phyloP scores from a whole-genome alignment of 225 moss, liverwort and hornwort species.

The Asterella californica region DNA sequence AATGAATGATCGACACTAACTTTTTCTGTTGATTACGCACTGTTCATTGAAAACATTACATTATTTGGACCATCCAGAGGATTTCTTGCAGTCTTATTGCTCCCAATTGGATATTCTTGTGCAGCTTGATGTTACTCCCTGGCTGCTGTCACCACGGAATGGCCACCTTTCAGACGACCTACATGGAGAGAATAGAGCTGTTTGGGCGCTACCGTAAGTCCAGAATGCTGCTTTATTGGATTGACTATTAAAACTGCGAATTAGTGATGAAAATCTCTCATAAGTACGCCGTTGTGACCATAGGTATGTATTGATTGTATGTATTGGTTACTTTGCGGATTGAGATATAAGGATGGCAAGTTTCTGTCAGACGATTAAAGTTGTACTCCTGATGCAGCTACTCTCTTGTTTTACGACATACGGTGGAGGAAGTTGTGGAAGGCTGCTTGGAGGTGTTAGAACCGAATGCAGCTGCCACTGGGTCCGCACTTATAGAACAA shows the following conservation, averaged over 20 bases:
- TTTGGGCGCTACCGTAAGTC: conserved; percentile 95
- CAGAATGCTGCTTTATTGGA: not conserved
- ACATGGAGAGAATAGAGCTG: conserved; percentile 26
- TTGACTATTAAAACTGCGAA: no score
- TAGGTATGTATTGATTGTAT: not conserved
- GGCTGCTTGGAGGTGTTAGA: conserved; percentile 67
- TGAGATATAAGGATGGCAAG: not conserved
- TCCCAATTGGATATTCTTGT: not conserved
- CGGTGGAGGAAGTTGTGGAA: conserved; percentile 93
- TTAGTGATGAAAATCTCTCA: no score
- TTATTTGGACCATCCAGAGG: no score
- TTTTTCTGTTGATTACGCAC: no score
- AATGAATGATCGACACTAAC: no score
- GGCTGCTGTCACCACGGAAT: conserved; percentile 62
- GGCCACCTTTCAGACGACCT: conserved; percentile 7
- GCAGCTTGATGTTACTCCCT: conserved; percentile 90
- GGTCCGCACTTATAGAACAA: conserved; percentile 49
- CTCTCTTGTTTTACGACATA: conserved; percentile 83
- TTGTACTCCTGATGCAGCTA: conserved; percentile 47
- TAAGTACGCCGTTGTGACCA: not conserved
- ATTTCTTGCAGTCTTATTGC: not conserved
- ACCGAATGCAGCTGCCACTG: conserved; percentile 47
- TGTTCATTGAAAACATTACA: no score
- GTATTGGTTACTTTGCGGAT: not conserved
- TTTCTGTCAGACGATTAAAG: not conserved